phyloP scores from a whole-genome alignment of 2,329 filamentous ascomycete species.

The Neopestalotiopsis clavispora region DNA sequence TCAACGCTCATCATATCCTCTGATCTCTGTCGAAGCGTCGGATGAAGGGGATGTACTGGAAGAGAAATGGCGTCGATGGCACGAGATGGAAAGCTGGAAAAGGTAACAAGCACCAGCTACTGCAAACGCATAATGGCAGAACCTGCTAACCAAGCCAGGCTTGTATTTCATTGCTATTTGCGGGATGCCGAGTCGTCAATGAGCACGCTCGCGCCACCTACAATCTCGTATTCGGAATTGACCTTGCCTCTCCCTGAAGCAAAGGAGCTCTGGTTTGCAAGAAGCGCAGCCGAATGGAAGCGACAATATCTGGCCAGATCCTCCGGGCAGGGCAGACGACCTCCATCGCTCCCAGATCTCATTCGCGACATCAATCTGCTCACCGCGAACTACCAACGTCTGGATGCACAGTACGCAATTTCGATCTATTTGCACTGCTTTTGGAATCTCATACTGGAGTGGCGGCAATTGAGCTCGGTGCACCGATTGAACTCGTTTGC shows the following conservation, averaged over 20 bases:
- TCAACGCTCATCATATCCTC: conserved; percentile 57
- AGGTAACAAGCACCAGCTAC: conserved; percentile 42
- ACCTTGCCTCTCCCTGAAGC: conserved; percentile 68
- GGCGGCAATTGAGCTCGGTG: conserved; percentile 62
- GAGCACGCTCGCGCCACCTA: conserved; percentile 65
- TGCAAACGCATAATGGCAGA: not conserved
- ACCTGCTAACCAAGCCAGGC: conserved; percentile 37
- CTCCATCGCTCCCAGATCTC: conserved; percentile 60
- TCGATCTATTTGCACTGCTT: conserved; percentile 69
- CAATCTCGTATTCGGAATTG: conserved; percentile 73
- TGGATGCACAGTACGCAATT: conserved; percentile 62
- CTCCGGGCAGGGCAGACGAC: conserved; percentile 42
- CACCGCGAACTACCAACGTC: conserved; percentile 48
- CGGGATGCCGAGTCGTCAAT: conserved; percentile 72
- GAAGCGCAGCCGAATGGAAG: conserved; percentile 69
- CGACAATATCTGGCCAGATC: conserved; percentile 54
- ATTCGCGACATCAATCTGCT: conserved; percentile 61
- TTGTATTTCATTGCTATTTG: conserved; percentile 68
- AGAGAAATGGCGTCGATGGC: conserved; percentile 70
- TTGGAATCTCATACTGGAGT: conserved; percentile 70
- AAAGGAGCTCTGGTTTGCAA: conserved; percentile 68
- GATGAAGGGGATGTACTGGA: conserved; percentile 64
- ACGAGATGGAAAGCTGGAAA: conserved; percentile 69
- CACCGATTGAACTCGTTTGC: conserved; percentile 53
- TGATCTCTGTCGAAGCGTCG: conserved; percentile 53